These are phyloP conservation scores for Cytospora chrysosperma DNA, from an alignment of 2,329 filamentous ascomycete species.

Conservation along the genomic window DNA sequence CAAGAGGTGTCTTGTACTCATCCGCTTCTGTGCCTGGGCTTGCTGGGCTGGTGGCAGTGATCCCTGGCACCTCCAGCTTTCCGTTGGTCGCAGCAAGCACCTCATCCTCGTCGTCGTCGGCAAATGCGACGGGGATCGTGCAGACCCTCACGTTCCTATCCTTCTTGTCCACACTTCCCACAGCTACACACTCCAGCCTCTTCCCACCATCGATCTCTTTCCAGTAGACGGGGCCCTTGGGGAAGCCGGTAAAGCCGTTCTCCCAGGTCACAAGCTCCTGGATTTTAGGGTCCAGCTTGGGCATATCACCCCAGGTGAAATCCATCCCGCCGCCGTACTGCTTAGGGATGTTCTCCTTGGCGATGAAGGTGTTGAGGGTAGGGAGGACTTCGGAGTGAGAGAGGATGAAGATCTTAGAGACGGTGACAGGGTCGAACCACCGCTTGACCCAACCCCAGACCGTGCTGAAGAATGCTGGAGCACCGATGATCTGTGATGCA, in stretches of 20 bases:
- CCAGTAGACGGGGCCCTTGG: slow-evolving; percentile 59
- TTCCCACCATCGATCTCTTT: slow-evolving; percentile 46
- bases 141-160: slow-evolving; percentile 49
- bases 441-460: slow-evolving; percentile 95
- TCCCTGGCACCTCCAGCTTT: slow-evolving; percentile 18
- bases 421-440: slow-evolving; percentile 92
- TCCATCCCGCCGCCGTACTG: slow-evolving; percentile 86
- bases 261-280: slow-evolving; percentile 52
- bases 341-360: slow-evolving; percentile 79
- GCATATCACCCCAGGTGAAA: slow-evolving; percentile 74
- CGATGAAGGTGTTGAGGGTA: slow-evolving; percentile 79
- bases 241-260: slow-evolving; percentile 52
- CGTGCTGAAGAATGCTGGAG: slow-evolving; percentile 86
- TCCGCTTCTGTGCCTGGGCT: slow-evolving; percentile 12
- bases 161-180: slow-evolving; percentile 48
- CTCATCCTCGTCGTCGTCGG: slow-evolving; percentile 25
- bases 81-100: slow-evolving; percentile 15
- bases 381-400: slow-evolving; percentile 68
- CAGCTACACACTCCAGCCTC: slow-evolving; percentile 51
- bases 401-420: slow-evolving; percentile 95
- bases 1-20: slow-evolving; percentile 9
- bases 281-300: slow-evolving; percentile 66
- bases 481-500: slow-evolving; percentile 69
- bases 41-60: not conserved
- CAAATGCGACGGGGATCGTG: slow-evolving; percentile 42